A percentile compares a stretch with the other conserved stretches of the same genome.
These are phyloP conservation scores for Ascobolus immersus DNA, from an alignment of 495 filamentous ascomycete species.

Conservation along the genomic window DNA sequence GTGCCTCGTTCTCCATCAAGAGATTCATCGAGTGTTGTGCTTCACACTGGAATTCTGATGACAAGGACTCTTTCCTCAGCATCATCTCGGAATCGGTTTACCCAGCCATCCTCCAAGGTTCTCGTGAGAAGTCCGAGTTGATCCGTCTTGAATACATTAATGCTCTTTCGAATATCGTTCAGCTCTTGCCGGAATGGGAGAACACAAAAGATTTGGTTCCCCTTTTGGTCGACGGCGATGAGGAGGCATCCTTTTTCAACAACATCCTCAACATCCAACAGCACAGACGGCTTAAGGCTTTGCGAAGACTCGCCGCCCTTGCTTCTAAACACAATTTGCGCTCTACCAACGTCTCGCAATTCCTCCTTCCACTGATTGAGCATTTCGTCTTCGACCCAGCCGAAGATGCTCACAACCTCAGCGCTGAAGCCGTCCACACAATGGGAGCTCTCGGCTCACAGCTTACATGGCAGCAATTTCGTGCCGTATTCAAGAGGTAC, in stretches of 20 bases:
- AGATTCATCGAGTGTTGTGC: slow-evolving; percentile 45
- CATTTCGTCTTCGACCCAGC: slow-evolving; percentile 73
- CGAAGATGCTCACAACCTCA: slow-evolving; percentile 56
- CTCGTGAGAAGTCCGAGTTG: slow-evolving; percentile 52
- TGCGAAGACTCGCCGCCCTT: slow-evolving; percentile 45
- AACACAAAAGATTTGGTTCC: slow-evolving; percentile 47
- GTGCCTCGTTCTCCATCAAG: slow-evolving; percentile 54
- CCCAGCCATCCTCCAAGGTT: slow-evolving; percentile 48
- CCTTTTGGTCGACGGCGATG: slow-evolving; percentile 49
- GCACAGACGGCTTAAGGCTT: slow-evolving; percentile 58
- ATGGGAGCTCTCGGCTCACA: slow-evolving; percentile 47
- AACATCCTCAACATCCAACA: slow-evolving; percentile 82
- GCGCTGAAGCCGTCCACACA: slow-evolving; percentile 51
- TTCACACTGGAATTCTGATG: slow-evolving; percentile 15
- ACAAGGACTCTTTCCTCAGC: slow-evolving; percentile 21
- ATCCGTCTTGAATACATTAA: slow-evolving; percentile 57
- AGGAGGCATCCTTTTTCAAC: slow-evolving; percentile 80
- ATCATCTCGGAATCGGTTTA: slow-evolving; percentile 39
- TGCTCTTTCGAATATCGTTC: slow-evolving; percentile 52
- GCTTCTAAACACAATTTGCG: slow-evolving; percentile 34
- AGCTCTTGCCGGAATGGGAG: slow-evolving; percentile 37
- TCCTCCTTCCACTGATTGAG: slow-evolving; percentile 78
- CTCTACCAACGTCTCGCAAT: slow-evolving; percentile 53
- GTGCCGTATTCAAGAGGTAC: slow-evolving; percentile 54
- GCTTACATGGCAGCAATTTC: slow-evolving; percentile 78